A percentile compares a stretch with the other conserved stretches of the same genome.
These are phyloP conservation scores for Pogostemon cablin DNA, from an alignment of 257 asterid species.

Conservation along the genomic window DNA sequence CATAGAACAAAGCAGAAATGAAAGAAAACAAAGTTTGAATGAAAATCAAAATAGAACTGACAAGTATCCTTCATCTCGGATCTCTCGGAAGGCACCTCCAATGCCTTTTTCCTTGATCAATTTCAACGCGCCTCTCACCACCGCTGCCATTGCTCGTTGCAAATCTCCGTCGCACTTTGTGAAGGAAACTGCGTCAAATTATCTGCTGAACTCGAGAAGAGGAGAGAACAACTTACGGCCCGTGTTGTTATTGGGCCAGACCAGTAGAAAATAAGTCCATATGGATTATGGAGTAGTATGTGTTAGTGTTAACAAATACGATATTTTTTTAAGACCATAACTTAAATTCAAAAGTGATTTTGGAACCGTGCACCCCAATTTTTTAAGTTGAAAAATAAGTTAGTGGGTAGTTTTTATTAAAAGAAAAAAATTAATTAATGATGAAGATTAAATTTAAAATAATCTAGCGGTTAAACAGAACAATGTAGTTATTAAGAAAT, in stretches of 20 bases:
- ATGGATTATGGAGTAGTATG: no score
- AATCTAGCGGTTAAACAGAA: no score
- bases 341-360: no score
- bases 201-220: not conserved
- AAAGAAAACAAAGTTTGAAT: not conserved
- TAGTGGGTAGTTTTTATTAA: no score
- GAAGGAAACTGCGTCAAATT: constrained; percentile 2
- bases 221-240: not conserved
- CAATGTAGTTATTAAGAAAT: no score
- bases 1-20: constrained; percentile 4
- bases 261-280: no score
- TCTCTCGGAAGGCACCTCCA: constrained; percentile 64
- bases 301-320: no score
- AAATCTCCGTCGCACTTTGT: constrained; percentile 25
- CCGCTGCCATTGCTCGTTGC: constrained; percentile 64
- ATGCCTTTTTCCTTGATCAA: constrained; percentile 80
- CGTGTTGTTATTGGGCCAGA: constrained; percentile 3
- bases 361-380: no score
- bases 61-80: constrained; percentile 81
- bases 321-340: no score
- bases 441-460: no score
- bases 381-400: no score
- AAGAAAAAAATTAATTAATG: no score
- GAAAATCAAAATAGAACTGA: constrained; percentile 35
- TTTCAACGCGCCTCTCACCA: constrained; percentile 67